A percentile compares a stretch with the other conserved stretches of the same genome.
phyloP scores from a whole-genome alignment of 1,139 yeast genomes.

The Scheffersomyces segobiensis region DNA sequence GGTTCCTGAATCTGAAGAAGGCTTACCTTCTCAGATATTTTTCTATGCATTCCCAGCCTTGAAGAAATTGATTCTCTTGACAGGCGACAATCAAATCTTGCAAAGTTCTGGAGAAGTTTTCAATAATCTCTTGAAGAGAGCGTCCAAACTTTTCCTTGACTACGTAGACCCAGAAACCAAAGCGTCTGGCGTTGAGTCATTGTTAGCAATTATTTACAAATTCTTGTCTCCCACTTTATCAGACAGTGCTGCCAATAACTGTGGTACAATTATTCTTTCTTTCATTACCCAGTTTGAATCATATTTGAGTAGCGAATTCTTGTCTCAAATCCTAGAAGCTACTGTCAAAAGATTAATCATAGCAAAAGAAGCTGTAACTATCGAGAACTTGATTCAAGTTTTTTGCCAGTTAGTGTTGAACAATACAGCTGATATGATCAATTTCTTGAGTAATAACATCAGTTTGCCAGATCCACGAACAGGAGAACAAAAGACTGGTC shows the following conservation, averaged over 20 bases:
- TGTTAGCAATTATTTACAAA: constrained; percentile 64
- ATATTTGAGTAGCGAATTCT: constrained; percentile 48
- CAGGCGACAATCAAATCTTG: constrained; percentile 76
- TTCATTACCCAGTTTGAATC: constrained; percentile 59
- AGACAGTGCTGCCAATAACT: constrained; percentile 77
- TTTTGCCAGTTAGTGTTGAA: constrained; percentile 69
- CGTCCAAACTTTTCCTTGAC: constrained; percentile 43
- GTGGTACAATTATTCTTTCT: constrained; percentile 68
- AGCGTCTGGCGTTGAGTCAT: constrained; percentile 52
- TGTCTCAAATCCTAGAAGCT: constrained; percentile 67
- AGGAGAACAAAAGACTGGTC: constrained; percentile 30
- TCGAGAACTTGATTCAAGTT: constrained; percentile 75
- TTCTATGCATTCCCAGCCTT: constrained; percentile 52
- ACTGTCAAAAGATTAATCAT: constrained; percentile 64
- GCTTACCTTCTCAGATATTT: constrained; percentile 52
- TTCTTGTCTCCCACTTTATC: constrained; percentile 70
- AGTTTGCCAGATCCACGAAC: constrained; percentile 27
- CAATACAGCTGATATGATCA: constrained; percentile 61
- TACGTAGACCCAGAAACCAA: constrained; percentile 40
- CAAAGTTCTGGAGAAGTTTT: constrained; percentile 80
- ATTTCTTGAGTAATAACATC: constrained; percentile 51
- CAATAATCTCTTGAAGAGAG: constrained; percentile 58
- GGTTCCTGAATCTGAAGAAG: constrained; percentile 38
- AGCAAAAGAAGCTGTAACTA: constrained; percentile 69
- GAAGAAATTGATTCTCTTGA: constrained; percentile 48